Percentiles rank a stretch among this genome's conserved stretches.
phyloP scores from a whole-genome alignment of 108 stramenopile species.

The Skeletonema tropicum region DNA sequence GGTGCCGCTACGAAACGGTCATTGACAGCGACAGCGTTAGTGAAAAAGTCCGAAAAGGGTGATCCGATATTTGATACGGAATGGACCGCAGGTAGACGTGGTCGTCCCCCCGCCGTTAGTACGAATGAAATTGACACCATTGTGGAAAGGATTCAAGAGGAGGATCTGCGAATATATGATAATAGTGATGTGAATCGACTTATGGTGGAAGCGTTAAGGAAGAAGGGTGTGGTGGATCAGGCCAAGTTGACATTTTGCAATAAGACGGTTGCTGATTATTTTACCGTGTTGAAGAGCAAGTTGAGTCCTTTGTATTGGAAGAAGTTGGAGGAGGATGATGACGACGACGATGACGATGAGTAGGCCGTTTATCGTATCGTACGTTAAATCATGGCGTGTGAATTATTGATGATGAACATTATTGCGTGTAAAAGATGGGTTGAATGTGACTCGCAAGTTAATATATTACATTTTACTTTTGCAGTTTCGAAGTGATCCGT shows the following conservation, averaged over 20 bases:
- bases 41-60: background rate
- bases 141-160: background rate
- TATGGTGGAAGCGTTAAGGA: background rate
- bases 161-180: background rate
- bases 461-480: no score
- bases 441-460: no score
- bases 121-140: background rate
- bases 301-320: constrained; percentile 1
- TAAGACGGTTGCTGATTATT: background rate
- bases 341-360: background rate
- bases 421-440: no score
- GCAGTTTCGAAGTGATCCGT: no score
- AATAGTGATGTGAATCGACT: background rate
- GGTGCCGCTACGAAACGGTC: background rate
- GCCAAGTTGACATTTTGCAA: background rate
- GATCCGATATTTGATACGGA: background rate
- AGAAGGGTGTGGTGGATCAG: background rate
- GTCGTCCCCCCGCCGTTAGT: background rate
- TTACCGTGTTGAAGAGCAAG: background rate
- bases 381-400: no score
- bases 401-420: no score
- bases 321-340: background rate
- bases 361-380: no score
- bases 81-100: background rate
- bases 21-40: background rate